Percentiles rank a stretch among this genome's conserved stretches.
These are phyloP conservation scores for Mycena capillaripes DNA, from an alignment of 768 basidiomycete species.

Conservation along the genomic window DNA sequence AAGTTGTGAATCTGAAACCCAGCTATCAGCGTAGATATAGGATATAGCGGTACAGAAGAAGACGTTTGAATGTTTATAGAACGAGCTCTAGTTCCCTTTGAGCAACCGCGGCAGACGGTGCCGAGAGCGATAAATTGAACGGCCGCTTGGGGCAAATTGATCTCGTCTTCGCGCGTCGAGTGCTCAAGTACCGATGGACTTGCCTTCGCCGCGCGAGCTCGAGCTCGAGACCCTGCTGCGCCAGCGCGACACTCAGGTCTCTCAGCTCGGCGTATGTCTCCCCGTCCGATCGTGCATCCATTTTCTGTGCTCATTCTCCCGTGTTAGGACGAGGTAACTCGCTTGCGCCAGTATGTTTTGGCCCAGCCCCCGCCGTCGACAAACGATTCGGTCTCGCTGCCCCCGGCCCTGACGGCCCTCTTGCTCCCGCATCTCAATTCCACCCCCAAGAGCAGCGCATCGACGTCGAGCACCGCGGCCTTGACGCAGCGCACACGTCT, in stretches of 20 bases:
- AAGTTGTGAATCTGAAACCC: too few relatives aligned
- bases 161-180: constrained; percentile 6
- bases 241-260: constrained; percentile 79
- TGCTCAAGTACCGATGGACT: too few relatives aligned
- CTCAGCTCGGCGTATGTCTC: constrained; percentile 76
- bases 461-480: constrained; percentile 64
- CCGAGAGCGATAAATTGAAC: too few relatives aligned
- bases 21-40: too few relatives aligned
- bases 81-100: too few relatives aligned
- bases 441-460: constrained; percentile 46
- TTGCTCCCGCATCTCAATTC: constrained; percentile 76
- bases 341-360: constrained; percentile 74
- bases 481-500: constrained; percentile 79
- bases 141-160: background rate
- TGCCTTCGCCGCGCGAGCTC: constrained; percentile 82
- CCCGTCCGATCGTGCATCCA: constrained; percentile 27
- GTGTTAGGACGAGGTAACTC: constrained; percentile 79
- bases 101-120: too few relatives aligned
- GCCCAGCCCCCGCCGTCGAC: constrained; percentile 72
- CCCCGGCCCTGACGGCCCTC: constrained; percentile 77
- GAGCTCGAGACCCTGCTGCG: constrained; percentile 87
- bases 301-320: constrained; percentile 34
- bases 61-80: too few relatives aligned
- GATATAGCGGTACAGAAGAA: too few relatives aligned
- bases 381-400: constrained; percentile 76